Base-by-base conservation (phyloP, 2,329 filamentous ascomycete species). In the Juglanconis sp. region DNA sequence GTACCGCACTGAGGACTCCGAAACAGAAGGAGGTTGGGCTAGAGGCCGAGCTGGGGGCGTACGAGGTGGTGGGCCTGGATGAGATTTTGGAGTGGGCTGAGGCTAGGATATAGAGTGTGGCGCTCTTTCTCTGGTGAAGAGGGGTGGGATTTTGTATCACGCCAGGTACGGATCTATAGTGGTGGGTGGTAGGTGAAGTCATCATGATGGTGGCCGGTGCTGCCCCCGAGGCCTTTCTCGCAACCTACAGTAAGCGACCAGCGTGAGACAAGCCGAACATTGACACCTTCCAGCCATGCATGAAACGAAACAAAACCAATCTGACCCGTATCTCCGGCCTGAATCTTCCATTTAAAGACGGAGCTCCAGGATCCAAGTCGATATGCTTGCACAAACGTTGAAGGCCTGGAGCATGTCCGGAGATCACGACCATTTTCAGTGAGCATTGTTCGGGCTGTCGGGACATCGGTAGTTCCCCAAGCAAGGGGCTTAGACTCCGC, bases 1-100 rank as follows among this genome's bases (percentile, higher is more conserved):
- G 79, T 62, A 81, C 81, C 31, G 81, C 78, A 1, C 74, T 84
- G 49, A 73, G 78, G 63, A 79, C 76, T 53, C 74, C 74, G 1
- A 68, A 64, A 40, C 61, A 65, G 1, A 73, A 72, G 57, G 70
- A 72, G 53, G 72, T 73, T 10, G 80, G 71, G 7, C 68, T 79
- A 47, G 70, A 69, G 1, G 71, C 78, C 60, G 63, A 71, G 24
- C 60, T 81, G 51, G 77, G 74, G 1, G 70, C 76, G 13, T 82
- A 79, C 60, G 71, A 75, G 65, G 66, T 71, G 53, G 58, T 84
- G 24, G 66, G 73, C 40, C 62, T 85, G 48, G 77, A 82, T 2
- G 72, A 79, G 48, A 71, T 84, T 15, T 57, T 84, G 51, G 66
- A 67, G 6, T 75, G 76, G 68, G 82, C 75, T 0, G 78, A 83